phyloP scores from a whole-genome alignment of 768 basidiomycete species.

The Dendrothele bispora region DNA sequence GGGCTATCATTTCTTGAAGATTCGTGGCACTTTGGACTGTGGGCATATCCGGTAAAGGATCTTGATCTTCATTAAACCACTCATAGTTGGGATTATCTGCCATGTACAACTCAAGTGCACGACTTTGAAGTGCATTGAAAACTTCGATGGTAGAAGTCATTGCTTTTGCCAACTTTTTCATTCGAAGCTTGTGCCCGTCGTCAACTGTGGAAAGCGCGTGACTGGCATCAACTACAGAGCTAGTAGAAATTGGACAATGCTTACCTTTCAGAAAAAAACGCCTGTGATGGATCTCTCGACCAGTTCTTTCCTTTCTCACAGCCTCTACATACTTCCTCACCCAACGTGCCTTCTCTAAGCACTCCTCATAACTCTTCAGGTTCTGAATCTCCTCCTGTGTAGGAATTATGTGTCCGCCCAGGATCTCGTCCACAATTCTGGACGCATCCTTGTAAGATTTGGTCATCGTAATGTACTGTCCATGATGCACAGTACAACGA shows the following conservation, averaged over 20 bases:
- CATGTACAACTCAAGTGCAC: slow-evolving; percentile 16
- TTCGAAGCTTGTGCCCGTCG: slow-evolving; percentile 26
- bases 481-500: slow-evolving; percentile 24
- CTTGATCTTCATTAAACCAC: not conserved
- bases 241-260: too few species aligned
- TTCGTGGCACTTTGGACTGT: too few species aligned
- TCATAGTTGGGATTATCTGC: slow-evolving; percentile 5
- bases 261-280: slow-evolving; percentile 32
- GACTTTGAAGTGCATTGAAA: slow-evolving; percentile 16
- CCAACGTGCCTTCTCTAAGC: slow-evolving; percentile 19
- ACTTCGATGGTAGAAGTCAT: slow-evolving; percentile 25
- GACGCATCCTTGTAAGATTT: slow-evolving; percentile 27
- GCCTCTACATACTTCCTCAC: slow-evolving; percentile 29
- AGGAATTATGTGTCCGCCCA: slow-evolving; percentile 14
- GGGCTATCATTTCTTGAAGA: too few species aligned
- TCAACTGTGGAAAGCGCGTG: too few species aligned
- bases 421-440: slow-evolving; percentile 20
- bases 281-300: slow-evolving; percentile 27
- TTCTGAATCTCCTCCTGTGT: slow-evolving; percentile 13
- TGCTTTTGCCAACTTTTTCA: slow-evolving; percentile 25
- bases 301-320: slow-evolving; percentile 28
- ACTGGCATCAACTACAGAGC: too few species aligned
- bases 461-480: slow-evolving; percentile 22
- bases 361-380: slow-evolving; percentile 10
- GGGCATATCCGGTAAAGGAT: too few species aligned